phyloP scores from a whole-genome alignment of 1,284 basidiomycete genomes.

The Blastosporella zonata region DNA sequence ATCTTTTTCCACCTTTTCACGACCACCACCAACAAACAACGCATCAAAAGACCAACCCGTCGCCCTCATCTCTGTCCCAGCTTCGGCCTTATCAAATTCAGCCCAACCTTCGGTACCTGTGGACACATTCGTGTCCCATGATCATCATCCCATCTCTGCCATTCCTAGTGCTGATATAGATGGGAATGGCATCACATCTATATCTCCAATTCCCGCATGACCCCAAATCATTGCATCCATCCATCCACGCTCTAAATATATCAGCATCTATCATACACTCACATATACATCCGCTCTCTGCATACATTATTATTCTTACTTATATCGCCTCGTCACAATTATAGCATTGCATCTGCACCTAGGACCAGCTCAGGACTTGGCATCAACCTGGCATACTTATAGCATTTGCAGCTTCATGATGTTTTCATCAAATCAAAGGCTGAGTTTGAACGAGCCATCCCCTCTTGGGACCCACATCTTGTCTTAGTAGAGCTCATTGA shows the following conservation, averaged over 20 bases:
- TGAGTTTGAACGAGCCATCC: slow-evolving; percentile 20
- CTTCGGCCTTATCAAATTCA: not conserved
- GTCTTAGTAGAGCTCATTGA: slow-evolving; percentile 10
- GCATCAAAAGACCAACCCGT: not conserved
- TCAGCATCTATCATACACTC: slow-evolving; percentile 16
- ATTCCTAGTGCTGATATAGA: slow-evolving; percentile 12
- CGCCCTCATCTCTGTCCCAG: not conserved
- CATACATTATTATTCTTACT: slow-evolving; percentile 16
- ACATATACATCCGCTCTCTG: slow-evolving; percentile 7
- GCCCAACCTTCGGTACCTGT: slow-evolving; percentile 1
- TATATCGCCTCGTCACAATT: slow-evolving; percentile 10
- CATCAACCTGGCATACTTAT: too few species aligned
- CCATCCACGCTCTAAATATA: slow-evolving; percentile 4
- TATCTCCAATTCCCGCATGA: slow-evolving; percentile 13
- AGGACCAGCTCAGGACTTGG: slow-evolving; percentile 6
- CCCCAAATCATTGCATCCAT: not conserved
- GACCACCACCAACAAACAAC: slow-evolving; percentile 26
- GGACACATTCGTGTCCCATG: slow-evolving; percentile 6
- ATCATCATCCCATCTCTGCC: slow-evolving; percentile 8
- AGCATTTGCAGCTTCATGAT: too few species aligned
- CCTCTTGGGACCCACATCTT: not conserved
- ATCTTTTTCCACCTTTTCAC: slow-evolving; percentile 30
- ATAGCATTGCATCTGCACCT: slow-evolving; percentile 8
- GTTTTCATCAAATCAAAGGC: slow-evolving; percentile 10
- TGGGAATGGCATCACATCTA: slow-evolving; percentile 7